A percentile compares a stretch with the other conserved stretches of the same genome.
phyloP scores from a whole-genome alignment of 495 filamentous ascomycete species.

The Xanthoparmelia taractica region DNA sequence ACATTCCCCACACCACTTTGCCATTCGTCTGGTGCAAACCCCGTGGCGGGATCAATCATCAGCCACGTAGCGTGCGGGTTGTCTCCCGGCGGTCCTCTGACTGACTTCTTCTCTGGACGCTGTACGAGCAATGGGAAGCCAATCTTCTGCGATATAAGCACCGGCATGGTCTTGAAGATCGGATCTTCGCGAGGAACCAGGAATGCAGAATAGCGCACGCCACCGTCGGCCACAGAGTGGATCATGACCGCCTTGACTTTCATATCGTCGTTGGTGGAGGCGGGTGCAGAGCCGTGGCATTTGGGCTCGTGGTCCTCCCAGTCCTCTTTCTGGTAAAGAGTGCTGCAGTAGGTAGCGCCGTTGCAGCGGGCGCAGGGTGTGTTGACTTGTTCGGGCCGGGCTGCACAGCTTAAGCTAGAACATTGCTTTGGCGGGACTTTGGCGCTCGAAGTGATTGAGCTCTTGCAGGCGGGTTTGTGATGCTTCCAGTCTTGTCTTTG shows the following conservation, averaged over 20 bases:
- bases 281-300: background rate
- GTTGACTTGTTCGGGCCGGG: background rate
- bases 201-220: background rate
- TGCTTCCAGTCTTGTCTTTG: slow-evolving; percentile 7
- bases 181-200: background rate
- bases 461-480: background rate
- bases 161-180: background rate
- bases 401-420: background rate
- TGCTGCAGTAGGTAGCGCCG: background rate
- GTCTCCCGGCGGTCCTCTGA: background rate
- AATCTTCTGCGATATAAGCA: background rate
- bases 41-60: slow-evolving; percentile 9
- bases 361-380: background rate
- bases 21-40: slow-evolving; percentile 12
- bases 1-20: background rate
- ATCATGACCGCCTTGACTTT: background rate
- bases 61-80: slow-evolving; percentile 15
- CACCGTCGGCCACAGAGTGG: background rate
- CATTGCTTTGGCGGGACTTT: background rate
- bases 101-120: background rate
- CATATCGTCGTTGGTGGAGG: background rate
- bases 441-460: background rate
- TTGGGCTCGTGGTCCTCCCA: background rate
- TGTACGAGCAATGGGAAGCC: background rate
- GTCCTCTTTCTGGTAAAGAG: background rate